phyloP scores from a whole-genome alignment of 345 rosid species.

The Excoecaria cochinchinensis region DNA sequence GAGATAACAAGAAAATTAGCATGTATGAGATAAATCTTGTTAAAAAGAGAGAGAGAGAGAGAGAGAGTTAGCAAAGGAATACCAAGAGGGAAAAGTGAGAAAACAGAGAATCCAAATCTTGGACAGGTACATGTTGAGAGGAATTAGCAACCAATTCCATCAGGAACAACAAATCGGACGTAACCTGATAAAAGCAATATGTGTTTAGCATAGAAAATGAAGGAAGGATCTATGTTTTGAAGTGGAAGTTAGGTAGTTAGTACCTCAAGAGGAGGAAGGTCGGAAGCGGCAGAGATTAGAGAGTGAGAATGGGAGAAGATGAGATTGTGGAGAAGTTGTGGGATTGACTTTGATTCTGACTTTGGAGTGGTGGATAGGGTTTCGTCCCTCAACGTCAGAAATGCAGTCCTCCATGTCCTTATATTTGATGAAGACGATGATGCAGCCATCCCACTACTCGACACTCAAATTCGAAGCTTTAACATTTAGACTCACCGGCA shows the following conservation, averaged over 20 bases:
- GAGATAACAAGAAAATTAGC: background rate
- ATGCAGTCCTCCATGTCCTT: constrained; percentile 76
- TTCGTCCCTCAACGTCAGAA: constrained; percentile 82
- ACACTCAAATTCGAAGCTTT: background rate
- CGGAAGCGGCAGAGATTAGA: constrained; percentile 58
- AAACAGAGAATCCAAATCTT: constrained; percentile 29
- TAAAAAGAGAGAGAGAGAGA: background rate
- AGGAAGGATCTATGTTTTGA: background rate
- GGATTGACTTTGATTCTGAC: constrained; percentile 27
- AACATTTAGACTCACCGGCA: background rate
- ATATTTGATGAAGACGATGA: constrained; percentile 35
- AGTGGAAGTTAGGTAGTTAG: background rate
- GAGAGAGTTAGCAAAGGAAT: background rate
- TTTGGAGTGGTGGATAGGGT: constrained; percentile 40
- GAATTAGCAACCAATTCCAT: constrained; percentile 59
- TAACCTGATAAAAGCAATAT: constrained; percentile 33
- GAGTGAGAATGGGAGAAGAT: constrained; percentile 62
- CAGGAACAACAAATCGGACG: constrained; percentile 69
- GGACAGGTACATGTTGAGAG: constrained; percentile 26
- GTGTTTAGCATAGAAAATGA: background rate
- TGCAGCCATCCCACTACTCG: constrained; percentile 31
- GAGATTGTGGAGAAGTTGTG: constrained; percentile 54
- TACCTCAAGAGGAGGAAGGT: constrained; percentile 79
- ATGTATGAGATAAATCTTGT: background rate
- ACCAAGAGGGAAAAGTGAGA: constrained; percentile 62